Evolutionary conservation across 1,139 yeast species (phyloP), one percentile per base, ranked within the genome.

Genomic region (Hansenula sp.): DNA sequence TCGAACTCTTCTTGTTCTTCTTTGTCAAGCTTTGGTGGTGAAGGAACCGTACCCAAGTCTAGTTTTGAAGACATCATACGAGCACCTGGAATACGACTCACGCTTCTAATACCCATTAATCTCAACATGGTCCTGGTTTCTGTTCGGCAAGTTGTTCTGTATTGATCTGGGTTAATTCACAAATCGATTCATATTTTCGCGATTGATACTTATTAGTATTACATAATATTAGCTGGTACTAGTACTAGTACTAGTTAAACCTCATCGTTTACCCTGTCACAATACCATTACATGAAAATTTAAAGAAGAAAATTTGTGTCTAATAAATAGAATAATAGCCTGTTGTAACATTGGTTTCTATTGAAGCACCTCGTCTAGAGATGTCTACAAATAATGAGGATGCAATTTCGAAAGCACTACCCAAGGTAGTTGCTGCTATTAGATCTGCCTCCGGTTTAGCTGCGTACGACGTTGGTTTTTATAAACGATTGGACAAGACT

Each of bases 1-100:
- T 92, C 97, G 62, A 92, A 92, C 64, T 92, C 98, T 53, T 83
- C 88, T 61, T 92, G 98, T 37, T 90, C 92, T 52, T 87, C 86
- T 49, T 24, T 25, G n/a, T 25, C 29, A 18, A 33, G 35, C 16
- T 80, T 78, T 16, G 95, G 87, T 20, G 92, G 71, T 46, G 79
- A 76, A 28, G 96, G 96, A 11, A 98, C 98, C 3, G 84, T 75
- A 20, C 47, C 50, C 29, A 53, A 42, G 29, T 48, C 51, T 9
- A 40, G 22, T 37, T 52, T 52, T 14, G 46, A 37, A 6, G 57
- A 52, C 39, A 47, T 48, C 7, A 34, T 19, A 17, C 56, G 52
- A 4, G 21, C 31, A 14, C 22, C 20, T 6, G 19, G 25, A 4
- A 12, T n/a, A 13, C 17, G 17, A 2, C 3, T 4, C 1, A 18